Base-by-base conservation (phyloP, 2,329 filamentous ascomycete genomes). In the Aspergillus candidus region DNA sequence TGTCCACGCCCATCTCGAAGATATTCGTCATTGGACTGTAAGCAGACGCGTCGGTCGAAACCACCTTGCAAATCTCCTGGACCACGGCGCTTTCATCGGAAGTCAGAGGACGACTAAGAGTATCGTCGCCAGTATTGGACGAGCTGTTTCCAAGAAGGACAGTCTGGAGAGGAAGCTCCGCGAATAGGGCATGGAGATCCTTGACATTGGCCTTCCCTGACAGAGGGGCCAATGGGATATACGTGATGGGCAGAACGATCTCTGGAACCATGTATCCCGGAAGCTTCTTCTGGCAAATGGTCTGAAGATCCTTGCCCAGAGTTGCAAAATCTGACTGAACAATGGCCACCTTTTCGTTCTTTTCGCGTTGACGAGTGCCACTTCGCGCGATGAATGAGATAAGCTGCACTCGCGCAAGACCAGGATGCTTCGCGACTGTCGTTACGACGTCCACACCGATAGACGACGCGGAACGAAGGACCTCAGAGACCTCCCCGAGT, bases 401-500 rank as follows among this genome's bases (percentile, higher is more conserved):
- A 10, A 66, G 52, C 44, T 64, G 62, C 6, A 51, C 41, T 43
- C 51, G 52, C 6, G 56, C 47, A 2, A 62, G 51, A 5, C 44
- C 41, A 6, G 60, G 56, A 31, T 64, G 60, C 31, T 62, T 55
- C 10, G 48, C 54, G 34, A 65, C 53, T 10, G 61, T 57, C 6
- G 61, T 58, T 5, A 57, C 56, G 6, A 62, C 59, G 27, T 61
- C 55, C 8, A 59, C 47, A 0, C 36, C 37, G n/a, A 51, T 32
- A 1, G 40, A 32, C 1, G 54, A 56, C 8, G 55, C 54, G 1
- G 55, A 48, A 33, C 58, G 51, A n/a, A 66, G 46, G 2, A 60
- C 55, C 41, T 64, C 62, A 1, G 55, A 58, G 39, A 94, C 84
- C 59, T 94, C 88, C 1, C 79, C 78, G 10, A 89, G 76, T 60